Percentiles rank a stretch among this genome's conserved stretches.
These are phyloP conservation scores for Obelidium mucronatum DNA, from an alignment of 192 early-diverging fungal species.

Conservation along the genomic window DNA sequence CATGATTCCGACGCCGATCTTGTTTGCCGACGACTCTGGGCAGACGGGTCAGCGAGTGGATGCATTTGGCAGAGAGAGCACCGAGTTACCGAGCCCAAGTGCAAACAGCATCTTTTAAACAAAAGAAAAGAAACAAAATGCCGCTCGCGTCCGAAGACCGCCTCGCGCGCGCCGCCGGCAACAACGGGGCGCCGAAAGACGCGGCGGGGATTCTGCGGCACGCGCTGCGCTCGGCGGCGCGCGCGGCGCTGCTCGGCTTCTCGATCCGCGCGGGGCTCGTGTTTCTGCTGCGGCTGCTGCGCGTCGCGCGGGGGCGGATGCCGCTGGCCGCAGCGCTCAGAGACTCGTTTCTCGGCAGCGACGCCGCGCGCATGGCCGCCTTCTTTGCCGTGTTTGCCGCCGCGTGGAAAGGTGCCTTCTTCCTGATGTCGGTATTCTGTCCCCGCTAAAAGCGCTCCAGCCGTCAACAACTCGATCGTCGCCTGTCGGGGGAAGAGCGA, in stretches of 20 bases:
- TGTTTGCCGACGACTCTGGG: conserved; percentile 83
- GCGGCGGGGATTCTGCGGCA: not conserved
- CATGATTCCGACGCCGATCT: conserved; percentile 95
- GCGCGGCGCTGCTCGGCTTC: conserved; percentile 29
- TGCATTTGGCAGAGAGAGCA: not conserved
- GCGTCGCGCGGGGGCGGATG: conserved; percentile 1
- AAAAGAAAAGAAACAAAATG: not conserved
- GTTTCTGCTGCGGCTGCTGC: conserved; percentile 25
- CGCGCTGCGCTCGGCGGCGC: conserved; percentile 18
- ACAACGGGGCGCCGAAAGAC: not conserved
- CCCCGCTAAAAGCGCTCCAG: not conserved
- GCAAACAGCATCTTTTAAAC: not conserved
- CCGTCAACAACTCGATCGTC: conserved; percentile 1
- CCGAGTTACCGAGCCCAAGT: conserved; percentile 14
- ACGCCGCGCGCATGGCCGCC: conserved; percentile 9
- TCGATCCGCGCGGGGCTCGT: conserved; percentile 32
- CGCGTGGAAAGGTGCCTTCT: conserved; percentile 26
- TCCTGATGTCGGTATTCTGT: not conserved
- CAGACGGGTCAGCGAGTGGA: not conserved
- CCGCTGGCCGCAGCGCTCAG: not conserved
- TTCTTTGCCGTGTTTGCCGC: conserved; percentile 31
- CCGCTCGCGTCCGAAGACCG: conserved; percentile 6
- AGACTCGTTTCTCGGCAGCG: conserved; percentile 9
- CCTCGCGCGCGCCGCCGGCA: not conserved
- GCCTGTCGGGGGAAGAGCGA: conserved; percentile 22